These are phyloP conservation scores for Paecilomyces variotii DNA, from an alignment of 2,329 filamentous ascomycete species.

Conservation along the genomic window DNA sequence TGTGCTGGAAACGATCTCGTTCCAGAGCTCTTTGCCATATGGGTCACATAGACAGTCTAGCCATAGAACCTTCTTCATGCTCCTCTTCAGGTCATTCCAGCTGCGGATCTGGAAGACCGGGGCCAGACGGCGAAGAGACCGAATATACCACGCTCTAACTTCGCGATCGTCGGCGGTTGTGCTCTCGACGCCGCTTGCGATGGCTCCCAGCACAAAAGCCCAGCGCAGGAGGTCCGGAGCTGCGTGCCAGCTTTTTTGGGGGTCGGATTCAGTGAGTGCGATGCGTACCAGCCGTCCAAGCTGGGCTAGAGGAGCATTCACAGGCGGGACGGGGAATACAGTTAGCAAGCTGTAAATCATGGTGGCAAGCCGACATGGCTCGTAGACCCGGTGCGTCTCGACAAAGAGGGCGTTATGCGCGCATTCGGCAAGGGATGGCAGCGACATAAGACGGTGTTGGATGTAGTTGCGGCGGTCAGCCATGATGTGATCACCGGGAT, in stretches of 20 bases:
- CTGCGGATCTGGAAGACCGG: conserved; percentile 7
- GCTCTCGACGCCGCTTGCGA: conserved; percentile 9
- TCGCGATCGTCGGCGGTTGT: conserved; percentile 12
- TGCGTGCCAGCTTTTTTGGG: conserved; percentile 8
- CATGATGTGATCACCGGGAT: conserved; percentile 8
- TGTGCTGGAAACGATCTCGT: neutral
- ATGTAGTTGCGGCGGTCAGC: conserved; percentile 16
- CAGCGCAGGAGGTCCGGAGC: conserved; percentile 13
- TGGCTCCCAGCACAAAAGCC: conserved; percentile 5
- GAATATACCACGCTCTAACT: conserved; percentile 12
- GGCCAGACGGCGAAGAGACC: conserved; percentile 9
- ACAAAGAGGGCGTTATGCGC: conserved; percentile 1
- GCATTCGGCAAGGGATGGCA: conserved; percentile 4
- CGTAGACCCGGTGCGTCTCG: conserved; percentile 8
- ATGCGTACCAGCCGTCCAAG: conserved; percentile 10
- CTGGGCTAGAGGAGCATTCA: conserved; percentile 13
- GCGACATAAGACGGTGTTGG: conserved; percentile 15
- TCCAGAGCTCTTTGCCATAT: conserved; percentile 14
- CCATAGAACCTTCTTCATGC: conserved; percentile 14
- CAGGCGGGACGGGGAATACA: conserved; percentile 14
- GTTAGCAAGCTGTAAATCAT: conserved; percentile 15
- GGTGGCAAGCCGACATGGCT: conserved; percentile 13
- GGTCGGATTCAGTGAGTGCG: conserved; percentile 7
- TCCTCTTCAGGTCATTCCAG: conserved; percentile 12
- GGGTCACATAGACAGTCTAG: conserved; percentile 13